Conservation (phyloP, 352 stramenopile species). For the Globisporangium iwayamae region DNA sequence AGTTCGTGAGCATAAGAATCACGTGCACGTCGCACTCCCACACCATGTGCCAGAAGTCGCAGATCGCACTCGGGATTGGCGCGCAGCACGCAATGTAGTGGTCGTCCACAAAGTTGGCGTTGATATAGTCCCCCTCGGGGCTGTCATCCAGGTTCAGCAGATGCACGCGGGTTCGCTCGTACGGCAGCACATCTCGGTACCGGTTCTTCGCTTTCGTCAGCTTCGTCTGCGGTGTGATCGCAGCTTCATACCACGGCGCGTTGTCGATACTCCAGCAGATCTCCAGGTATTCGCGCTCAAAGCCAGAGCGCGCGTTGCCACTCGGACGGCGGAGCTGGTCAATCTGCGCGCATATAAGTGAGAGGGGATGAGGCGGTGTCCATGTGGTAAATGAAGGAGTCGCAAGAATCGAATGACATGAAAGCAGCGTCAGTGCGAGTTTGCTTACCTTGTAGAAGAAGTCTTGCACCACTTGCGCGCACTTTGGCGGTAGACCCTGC, state of each 20-base stretch:
- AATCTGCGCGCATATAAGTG: constrained; percentile 13
- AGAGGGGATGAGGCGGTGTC: neutral
- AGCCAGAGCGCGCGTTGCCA: constrained; percentile 30
- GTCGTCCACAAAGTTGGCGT: constrained; percentile 60
- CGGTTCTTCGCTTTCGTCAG: constrained; percentile 73
- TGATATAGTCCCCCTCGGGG: constrained; percentile 62
- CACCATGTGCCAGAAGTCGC: constrained; percentile 84
- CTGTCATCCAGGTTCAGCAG: constrained; percentile 21
- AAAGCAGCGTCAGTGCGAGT: neutral
- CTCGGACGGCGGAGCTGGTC: constrained; percentile 27
- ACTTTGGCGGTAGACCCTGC: constrained; percentile 7
- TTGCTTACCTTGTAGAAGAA: constrained; percentile 17
- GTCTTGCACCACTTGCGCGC: constrained; percentile 13
- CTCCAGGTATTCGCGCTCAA: constrained; percentile 65
- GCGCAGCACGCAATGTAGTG: constrained; percentile 78
- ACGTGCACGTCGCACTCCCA: constrained; percentile 75
- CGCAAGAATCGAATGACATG: neutral
- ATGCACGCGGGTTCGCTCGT: constrained; percentile 67
- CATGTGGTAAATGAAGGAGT: no score
- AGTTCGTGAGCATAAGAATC: constrained; percentile 88
- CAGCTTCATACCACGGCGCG: constrained; percentile 44
- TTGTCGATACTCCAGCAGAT: constrained; percentile 60
- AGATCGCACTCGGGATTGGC: constrained; percentile 54
- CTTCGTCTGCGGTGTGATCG: constrained; percentile 60
- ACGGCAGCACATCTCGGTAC: constrained; percentile 74